phyloP scores from a whole-genome alignment of 768 basidiomycete genomes.

The Tylopilus intermedius region DNA sequence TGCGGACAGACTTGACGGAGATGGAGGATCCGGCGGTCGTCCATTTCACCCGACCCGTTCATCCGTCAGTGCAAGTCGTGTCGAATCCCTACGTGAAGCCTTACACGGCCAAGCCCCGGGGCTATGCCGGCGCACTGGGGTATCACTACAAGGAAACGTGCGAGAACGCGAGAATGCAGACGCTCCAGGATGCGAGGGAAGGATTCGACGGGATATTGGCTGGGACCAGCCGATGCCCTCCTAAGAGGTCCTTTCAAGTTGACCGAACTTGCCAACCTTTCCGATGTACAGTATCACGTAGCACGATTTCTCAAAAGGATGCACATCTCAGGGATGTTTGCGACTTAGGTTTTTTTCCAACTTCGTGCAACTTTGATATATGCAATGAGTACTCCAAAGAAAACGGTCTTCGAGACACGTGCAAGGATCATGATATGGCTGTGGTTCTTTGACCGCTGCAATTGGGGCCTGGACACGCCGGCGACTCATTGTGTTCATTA shows the following conservation, averaged over 20 bases:
- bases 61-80: conserved; percentile 41
- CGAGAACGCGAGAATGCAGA: conserved; percentile 9
- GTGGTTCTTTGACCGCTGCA: not conserved
- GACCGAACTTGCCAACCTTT: not conserved
- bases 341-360: not conserved
- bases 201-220: conserved; percentile 9
- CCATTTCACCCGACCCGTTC: conserved; percentile 55
- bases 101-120: conserved; percentile 54
- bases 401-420: not conserved
- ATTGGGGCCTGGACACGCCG: not conserved
- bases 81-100: conserved; percentile 52
- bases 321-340: not conserved
- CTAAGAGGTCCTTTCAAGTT: not conserved
- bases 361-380: too few relatives aligned
- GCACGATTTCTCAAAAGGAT: not conserved
- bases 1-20: conserved; percentile 33
- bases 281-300: not conserved
- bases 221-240: not conserved
- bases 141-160: conserved; percentile 33
- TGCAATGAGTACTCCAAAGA: not conserved
- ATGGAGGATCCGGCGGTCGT: conserved; percentile 44
- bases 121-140: conserved; percentile 47
- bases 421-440: not conserved
- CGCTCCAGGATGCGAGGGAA: conserved; percentile 3
- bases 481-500: not conserved